phyloP scores from a whole-genome alignment of 352 stramenopile species.

The Globisporangium ultimum region DNA sequence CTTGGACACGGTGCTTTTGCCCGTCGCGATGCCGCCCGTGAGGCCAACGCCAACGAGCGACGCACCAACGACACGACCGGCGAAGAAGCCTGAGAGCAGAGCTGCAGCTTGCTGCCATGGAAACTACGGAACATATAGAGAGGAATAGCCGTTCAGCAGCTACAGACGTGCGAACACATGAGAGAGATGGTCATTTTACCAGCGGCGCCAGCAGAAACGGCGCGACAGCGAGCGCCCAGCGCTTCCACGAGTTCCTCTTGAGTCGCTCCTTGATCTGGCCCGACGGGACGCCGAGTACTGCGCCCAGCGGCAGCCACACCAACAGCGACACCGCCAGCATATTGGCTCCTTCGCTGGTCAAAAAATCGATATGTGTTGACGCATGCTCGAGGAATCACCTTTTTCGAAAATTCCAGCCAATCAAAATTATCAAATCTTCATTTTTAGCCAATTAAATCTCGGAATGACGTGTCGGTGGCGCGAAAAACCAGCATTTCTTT shows the following conservation, averaged over 20 bases:
- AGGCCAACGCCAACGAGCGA: constrained; percentile 74
- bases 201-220: constrained; percentile 35
- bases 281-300: constrained; percentile 38
- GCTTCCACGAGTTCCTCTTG: constrained; percentile 33
- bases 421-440: not conserved
- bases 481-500: constrained; percentile 1
- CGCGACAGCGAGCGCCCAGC: constrained; percentile 37
- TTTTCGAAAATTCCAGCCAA: constrained; percentile 14
- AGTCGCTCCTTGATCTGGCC: constrained; percentile 56
- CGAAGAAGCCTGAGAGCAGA: constrained; percentile 24
- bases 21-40: constrained; percentile 80
- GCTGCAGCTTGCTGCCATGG: constrained; percentile 25
- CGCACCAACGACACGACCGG: constrained; percentile 42
- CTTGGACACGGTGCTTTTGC: constrained; percentile 81
- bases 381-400: too few relatives aligned
- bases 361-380: too few relatives aligned
- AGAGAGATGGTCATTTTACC: constrained; percentile 21
- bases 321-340: constrained; percentile 25
- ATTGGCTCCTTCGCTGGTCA: too few relatives aligned
- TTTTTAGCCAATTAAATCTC: constrained; percentile 5
- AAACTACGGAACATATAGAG: constrained; percentile 23
- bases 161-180: not conserved
- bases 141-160: not conserved
- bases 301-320: constrained; percentile 27
- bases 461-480: not conserved